Percentiles rank a stretch among this genome's conserved stretches.
Conservation (phyloP, 495 filamentous ascomycete genomes). For the Podospora conica region DNA sequence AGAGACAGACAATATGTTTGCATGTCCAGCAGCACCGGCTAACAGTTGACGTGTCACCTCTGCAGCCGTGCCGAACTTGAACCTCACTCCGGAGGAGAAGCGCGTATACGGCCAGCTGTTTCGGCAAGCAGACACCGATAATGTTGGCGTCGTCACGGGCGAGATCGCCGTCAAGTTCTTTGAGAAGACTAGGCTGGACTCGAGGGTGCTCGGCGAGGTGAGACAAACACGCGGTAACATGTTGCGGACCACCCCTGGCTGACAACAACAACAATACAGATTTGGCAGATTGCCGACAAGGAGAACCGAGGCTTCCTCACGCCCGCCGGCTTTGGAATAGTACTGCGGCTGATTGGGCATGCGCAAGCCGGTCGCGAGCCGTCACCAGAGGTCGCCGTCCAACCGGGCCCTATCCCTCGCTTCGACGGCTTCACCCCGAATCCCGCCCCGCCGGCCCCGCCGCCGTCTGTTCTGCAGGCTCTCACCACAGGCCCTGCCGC, state of each 20-base stretch:
- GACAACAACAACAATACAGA: slow-evolving; percentile 46
- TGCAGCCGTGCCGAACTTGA: slow-evolving; percentile 62
- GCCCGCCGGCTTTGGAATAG: slow-evolving; percentile 83
- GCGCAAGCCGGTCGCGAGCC: slow-evolving; percentile 81
- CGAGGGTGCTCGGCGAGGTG: slow-evolving; percentile 84
- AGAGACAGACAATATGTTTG: neutral
- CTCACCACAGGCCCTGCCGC: slow-evolving; percentile 58
- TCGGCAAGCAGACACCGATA: slow-evolving; percentile 78
- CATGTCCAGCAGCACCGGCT: neutral
- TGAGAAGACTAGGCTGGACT: slow-evolving; percentile 84
- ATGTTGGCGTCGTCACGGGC: slow-evolving; percentile 88
- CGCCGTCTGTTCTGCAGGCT: slow-evolving; percentile 50
- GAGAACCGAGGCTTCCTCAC: slow-evolving; percentile 93
- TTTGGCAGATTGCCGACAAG: slow-evolving; percentile 97
- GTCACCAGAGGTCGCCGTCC: slow-evolving; percentile 61
- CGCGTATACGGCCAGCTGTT: slow-evolving; percentile 89
- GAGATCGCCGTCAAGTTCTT: slow-evolving; percentile 97
- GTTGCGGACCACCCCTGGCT: neutral
- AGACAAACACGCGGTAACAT: slow-evolving; percentile 12
- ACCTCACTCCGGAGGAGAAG: slow-evolving; percentile 88
- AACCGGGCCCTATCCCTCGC: slow-evolving; percentile 80
- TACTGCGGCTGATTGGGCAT: slow-evolving; percentile 89
- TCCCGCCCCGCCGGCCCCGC: slow-evolving; percentile 35
- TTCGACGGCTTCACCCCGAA: slow-evolving; percentile 68
- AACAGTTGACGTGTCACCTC: neutral